phyloP scores from a whole-genome alignment of 495 filamentous ascomycete genomes.

The Penicillium salamii region DNA sequence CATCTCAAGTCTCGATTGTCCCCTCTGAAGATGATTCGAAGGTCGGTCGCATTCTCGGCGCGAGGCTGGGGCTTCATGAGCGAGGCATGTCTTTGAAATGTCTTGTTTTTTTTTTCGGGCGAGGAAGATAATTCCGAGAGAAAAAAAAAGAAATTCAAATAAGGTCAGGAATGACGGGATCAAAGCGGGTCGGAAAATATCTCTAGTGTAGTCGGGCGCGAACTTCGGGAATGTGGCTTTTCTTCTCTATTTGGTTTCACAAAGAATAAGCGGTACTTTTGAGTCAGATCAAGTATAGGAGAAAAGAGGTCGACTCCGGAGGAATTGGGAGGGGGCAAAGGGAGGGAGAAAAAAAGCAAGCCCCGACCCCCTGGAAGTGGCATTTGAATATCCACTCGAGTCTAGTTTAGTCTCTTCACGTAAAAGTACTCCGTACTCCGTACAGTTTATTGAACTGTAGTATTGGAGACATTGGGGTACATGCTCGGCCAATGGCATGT shows the following conservation, averaged over 20 bases:
- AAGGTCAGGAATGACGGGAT: conserved; percentile 8
- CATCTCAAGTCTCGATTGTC: conserved; percentile 27
- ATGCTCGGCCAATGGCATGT: neutral
- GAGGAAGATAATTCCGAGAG: conserved; percentile 3
- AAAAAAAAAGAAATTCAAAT: conserved; percentile 6
- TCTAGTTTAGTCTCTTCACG: conserved; percentile 24
- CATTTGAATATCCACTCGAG: conserved; percentile 27
- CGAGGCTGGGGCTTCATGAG: conserved; percentile 23
- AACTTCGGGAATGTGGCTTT: neutral
- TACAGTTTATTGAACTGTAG: neutral
- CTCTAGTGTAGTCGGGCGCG: neutral
- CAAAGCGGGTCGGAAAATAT: conserved; percentile 12
- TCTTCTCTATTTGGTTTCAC: conserved; percentile 5
- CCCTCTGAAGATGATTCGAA: conserved; percentile 21
- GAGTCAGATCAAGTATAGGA: neutral
- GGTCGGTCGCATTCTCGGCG: conserved; percentile 35
- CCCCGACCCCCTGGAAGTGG: conserved; percentile 26
- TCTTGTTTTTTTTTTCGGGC: neutral
- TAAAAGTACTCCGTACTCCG: conserved; percentile 13
- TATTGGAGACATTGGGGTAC: neutral
- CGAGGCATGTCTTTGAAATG: conserved; percentile 15
- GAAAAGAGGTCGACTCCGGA: neutral
- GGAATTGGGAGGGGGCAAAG: conserved; percentile 8
- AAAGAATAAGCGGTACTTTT: no score
- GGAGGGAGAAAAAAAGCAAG: conserved; percentile 12